phyloP scores from a whole-genome alignment of 352 stramenopile genomes.

The Phytophthora vignae region DNA sequence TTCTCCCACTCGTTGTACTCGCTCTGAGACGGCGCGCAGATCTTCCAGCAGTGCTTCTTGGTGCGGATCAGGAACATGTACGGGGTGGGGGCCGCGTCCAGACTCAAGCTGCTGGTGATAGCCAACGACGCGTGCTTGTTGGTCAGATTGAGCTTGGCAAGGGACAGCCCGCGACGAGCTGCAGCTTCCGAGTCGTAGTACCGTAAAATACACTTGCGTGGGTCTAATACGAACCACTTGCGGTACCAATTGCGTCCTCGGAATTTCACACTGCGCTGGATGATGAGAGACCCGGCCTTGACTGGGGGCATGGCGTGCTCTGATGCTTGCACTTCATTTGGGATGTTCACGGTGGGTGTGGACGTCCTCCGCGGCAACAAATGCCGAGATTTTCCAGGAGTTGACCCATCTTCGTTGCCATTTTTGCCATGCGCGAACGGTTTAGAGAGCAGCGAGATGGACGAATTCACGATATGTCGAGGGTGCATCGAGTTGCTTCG shows the following conservation, averaged over 20 bases:
- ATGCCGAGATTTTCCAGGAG: conserved; percentile 33
- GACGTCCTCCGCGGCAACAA: conserved; percentile 36
- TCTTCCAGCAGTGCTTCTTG: conserved; percentile 75
- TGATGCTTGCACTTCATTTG: conserved; percentile 18
- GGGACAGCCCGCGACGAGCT: conserved; percentile 59
- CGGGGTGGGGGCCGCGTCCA: conserved; percentile 70
- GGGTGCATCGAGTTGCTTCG: conserved; percentile 68
- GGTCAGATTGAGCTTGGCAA: conserved; percentile 70
- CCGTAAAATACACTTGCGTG: conserved; percentile 62
- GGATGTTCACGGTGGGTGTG: conserved; percentile 3
- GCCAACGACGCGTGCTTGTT: conserved; percentile 71
- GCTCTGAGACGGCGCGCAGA: conserved; percentile 58
- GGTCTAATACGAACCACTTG: conserved; percentile 84
- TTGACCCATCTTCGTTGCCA: conserved; percentile 29
- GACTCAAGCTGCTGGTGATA: conserved; percentile 62
- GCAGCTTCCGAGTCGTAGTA: conserved; percentile 81
- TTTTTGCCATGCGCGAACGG: conserved; percentile 51
- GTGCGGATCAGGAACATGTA: conserved; percentile 75
- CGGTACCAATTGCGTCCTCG: conserved; percentile 78
- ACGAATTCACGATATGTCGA: conserved; percentile 71
- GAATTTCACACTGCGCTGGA: conserved; percentile 79
- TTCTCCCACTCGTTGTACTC: conserved; percentile 81
- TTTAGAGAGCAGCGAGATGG: conserved; percentile 79
- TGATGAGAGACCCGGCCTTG: conserved; percentile 68
- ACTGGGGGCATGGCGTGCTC: conserved; percentile 20